Conservation (phyloP, 139 green algal genomes). For the Coelastrella sp. region DNA sequence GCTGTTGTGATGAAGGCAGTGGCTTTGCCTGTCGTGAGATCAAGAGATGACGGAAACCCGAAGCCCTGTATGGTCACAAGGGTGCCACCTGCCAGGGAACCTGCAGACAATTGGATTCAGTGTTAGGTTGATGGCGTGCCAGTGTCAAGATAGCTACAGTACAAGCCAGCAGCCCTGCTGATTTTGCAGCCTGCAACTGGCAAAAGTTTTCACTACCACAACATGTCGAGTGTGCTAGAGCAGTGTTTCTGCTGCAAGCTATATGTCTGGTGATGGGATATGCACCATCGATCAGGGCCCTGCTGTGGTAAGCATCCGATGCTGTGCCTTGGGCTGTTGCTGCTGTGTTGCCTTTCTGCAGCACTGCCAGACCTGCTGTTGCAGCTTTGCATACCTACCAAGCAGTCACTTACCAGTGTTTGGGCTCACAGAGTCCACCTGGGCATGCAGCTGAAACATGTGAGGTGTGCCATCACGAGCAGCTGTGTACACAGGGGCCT, state of each 20-base stretch:
- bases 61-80: background rate
- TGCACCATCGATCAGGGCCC: too few relatives aligned
- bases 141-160: background rate
- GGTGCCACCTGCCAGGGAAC: slow-evolving; percentile 8
- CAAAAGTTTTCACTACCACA: too few relatives aligned
- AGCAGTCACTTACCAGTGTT: background rate
- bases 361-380: background rate
- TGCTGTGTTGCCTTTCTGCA: background rate
- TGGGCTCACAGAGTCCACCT: background rate
- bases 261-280: too few relatives aligned
- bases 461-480: slow-evolving; percentile 8
- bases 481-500: background rate
- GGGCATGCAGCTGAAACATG: slow-evolving; percentile 38
- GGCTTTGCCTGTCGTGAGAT: background rate
- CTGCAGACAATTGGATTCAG: background rate
- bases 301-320: background rate
- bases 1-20: background rate
- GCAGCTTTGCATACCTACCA: background rate
- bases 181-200: too few relatives aligned
- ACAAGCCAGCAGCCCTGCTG: too few relatives aligned
- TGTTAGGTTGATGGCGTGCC: background rate
- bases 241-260: too few relatives aligned
- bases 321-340: too few relatives aligned
- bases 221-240: too few relatives aligned
- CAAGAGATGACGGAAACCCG: background rate